A percentile compares a stretch with the other conserved stretches of the same genome.
phyloP scores from a whole-genome alignment of 306 rosid genomes.

The Astragalus glycyphyllos region DNA sequence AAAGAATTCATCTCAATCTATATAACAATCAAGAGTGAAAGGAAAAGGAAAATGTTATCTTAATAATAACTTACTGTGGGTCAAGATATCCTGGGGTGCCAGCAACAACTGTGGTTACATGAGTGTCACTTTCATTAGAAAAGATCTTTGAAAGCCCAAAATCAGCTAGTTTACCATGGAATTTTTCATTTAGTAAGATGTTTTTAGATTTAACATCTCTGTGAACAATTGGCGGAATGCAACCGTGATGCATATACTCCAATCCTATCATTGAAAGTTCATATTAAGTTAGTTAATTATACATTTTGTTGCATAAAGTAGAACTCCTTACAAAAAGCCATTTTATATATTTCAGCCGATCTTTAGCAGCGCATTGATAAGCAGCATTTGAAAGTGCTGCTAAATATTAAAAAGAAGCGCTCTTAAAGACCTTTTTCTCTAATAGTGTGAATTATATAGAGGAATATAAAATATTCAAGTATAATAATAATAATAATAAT shows the following conservation, averaged over 20 bases:
- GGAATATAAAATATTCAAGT: too few relatives aligned
- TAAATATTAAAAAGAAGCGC: too few relatives aligned
- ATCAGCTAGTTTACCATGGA: constrained; percentile 63
- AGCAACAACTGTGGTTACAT: constrained; percentile 50
- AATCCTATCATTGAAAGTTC: constrained; percentile 47
- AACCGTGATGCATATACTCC: constrained; percentile 66
- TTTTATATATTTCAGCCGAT: too few relatives aligned
- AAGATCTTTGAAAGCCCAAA: constrained; percentile 68
- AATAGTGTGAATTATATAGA: too few relatives aligned
- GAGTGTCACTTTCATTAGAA: constrained; percentile 50
- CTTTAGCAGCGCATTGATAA: too few relatives aligned
- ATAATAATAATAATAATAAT: too few relatives aligned
- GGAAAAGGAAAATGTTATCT: too few relatives aligned
- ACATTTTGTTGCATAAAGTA: constrained; percentile 24
- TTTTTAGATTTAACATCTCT: constrained; percentile 71
- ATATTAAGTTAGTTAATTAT: neutral
- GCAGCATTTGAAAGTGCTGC: too few relatives aligned
- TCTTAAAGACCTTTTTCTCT: too few relatives aligned
- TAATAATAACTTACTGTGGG: constrained; percentile 39
- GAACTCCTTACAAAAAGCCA: neutral
- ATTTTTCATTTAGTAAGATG: constrained; percentile 57
- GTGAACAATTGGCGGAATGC: constrained; percentile 67
- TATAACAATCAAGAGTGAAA: neutral
- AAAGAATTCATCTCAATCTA: constrained; percentile 1
- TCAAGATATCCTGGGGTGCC: constrained; percentile 76